These are phyloP conservation scores for Chlorella sp. DNA, from an alignment of 139 green algal species.

Conservation along the genomic window DNA sequence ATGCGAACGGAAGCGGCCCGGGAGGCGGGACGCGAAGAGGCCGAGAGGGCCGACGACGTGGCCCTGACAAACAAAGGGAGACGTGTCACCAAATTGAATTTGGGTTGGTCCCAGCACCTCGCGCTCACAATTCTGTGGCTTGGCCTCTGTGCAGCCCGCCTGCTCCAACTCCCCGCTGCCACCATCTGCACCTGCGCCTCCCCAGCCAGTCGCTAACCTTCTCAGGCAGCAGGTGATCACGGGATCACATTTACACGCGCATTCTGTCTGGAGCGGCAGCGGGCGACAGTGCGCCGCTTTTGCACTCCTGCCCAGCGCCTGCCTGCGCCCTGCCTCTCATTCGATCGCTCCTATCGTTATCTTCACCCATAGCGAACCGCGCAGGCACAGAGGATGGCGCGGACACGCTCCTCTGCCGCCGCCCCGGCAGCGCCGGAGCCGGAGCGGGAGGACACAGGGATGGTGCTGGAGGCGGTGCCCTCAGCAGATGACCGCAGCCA, in stretches of 20 bases:
- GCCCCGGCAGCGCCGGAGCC: not conserved
- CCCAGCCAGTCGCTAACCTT: not conserved
- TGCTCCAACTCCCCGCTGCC: not conserved
- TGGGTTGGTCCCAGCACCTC: not conserved
- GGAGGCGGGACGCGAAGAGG: too few relatives aligned
- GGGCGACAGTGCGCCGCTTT: not conserved
- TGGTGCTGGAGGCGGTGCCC: slow-evolving; percentile 44
- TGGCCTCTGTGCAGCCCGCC: not conserved
- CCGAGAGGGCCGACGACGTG: too few relatives aligned
- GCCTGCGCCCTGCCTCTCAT: not conserved
- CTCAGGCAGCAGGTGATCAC: not conserved
- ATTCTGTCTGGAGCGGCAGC: not conserved
- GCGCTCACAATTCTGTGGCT: not conserved
- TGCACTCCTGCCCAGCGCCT: not conserved
- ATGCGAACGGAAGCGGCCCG: too few relatives aligned
- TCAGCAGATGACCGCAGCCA: slow-evolving; percentile 38
- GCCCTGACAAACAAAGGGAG: not conserved
- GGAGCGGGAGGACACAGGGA: slow-evolving; percentile 31
- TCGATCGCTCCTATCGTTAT: not conserved
- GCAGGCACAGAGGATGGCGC: not conserved
- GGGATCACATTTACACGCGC: not conserved
- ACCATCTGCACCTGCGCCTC: not conserved
- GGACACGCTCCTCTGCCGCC: not conserved
- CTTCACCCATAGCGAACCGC: not conserved
- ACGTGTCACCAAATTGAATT: not conserved